These are phyloP conservation scores for Pseudogymnoascus sp. DNA, from an alignment of 2,329 filamentous ascomycete species.

Conservation along the genomic window DNA sequence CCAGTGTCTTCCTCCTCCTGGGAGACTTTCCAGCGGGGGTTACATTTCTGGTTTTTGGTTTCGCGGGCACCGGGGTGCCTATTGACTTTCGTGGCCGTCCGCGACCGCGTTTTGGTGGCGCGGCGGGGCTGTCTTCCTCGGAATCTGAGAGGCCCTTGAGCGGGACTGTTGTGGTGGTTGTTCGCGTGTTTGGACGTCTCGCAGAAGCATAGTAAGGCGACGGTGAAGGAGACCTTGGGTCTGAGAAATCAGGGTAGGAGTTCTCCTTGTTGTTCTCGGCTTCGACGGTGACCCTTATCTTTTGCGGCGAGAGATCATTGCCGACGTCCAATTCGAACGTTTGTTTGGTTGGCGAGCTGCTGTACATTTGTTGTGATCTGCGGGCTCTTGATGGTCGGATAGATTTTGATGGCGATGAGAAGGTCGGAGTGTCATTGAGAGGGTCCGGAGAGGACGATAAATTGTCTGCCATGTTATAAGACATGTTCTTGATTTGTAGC, in stretches of 20 bases:
- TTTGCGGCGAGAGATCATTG: conserved; percentile 28
- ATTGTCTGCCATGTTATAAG: conserved; percentile 19
- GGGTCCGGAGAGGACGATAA: conserved; percentile 29
- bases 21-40: conserved; percentile 21
- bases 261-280: conserved; percentile 24
- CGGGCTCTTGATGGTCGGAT: conserved; percentile 19
- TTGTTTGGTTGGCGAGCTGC: conserved; percentile 29
- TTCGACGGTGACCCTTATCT: conserved; percentile 30
- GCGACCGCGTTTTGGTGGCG: conserved; percentile 34
- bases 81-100: conserved; percentile 38
- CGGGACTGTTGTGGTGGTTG: conserved; percentile 27
- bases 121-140: conserved; percentile 19
- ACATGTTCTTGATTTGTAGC: conserved; percentile 8
- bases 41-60: conserved; percentile 19
- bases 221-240: conserved; percentile 13
- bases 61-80: conserved; percentile 30
- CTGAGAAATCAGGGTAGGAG: conserved; percentile 16
- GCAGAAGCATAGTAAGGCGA: conserved; percentile 15
- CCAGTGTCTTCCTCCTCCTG: conserved; percentile 22
- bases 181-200: conserved; percentile 22
- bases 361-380: conserved; percentile 21
- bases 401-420: conserved; percentile 22
- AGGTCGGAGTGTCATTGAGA: conserved; percentile 25
- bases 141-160: conserved; percentile 28
- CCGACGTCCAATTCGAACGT: conserved; percentile 30